These are phyloP conservation scores for Sugiyamaella qingdaonensis DNA, from an alignment of 805 yeast genomes.

Conservation along the genomic window DNA sequence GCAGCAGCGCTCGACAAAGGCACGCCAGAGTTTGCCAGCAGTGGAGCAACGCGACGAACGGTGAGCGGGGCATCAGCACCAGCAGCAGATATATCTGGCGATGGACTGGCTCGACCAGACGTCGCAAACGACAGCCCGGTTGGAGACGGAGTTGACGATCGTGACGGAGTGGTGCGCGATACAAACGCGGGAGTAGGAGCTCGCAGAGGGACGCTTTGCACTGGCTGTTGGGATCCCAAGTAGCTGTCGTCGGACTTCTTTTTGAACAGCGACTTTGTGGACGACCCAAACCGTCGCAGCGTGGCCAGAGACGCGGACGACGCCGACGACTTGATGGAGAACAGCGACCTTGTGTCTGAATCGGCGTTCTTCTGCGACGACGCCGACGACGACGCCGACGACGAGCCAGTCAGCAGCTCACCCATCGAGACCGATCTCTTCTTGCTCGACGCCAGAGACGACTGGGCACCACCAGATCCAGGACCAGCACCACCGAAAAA, in stretches of 20 bases:
- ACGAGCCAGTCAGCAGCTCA: background rate
- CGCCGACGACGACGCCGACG: background rate
- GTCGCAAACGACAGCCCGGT: background rate
- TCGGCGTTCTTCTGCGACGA: background rate
- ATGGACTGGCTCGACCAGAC: background rate
- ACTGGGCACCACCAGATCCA: background rate
- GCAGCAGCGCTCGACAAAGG: background rate
- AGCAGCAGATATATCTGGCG: background rate
- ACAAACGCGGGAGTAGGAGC: background rate
- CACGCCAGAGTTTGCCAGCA: background rate
- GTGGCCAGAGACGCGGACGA: constrained; percentile 29
- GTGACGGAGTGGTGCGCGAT: background rate
- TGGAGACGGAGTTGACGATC: constrained; percentile 4
- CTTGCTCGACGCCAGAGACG: background rate
- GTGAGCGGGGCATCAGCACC: background rate
- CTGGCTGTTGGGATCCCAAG: background rate
- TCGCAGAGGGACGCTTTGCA: background rate
- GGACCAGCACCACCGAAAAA: background rate
- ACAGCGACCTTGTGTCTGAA: constrained; percentile 23
- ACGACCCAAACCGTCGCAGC: constrained; percentile 13
- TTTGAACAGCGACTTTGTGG: constrained; percentile 13
- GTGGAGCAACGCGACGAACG: background rate
- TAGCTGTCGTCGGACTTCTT: background rate
- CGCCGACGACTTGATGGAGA: constrained; percentile 26
- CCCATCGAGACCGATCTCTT: background rate